A percentile compares a stretch with the other conserved stretches of the same genome.
phyloP scores from a whole-genome alignment of 2,329 filamentous ascomycete species.

The Lachnellula cervina region DNA sequence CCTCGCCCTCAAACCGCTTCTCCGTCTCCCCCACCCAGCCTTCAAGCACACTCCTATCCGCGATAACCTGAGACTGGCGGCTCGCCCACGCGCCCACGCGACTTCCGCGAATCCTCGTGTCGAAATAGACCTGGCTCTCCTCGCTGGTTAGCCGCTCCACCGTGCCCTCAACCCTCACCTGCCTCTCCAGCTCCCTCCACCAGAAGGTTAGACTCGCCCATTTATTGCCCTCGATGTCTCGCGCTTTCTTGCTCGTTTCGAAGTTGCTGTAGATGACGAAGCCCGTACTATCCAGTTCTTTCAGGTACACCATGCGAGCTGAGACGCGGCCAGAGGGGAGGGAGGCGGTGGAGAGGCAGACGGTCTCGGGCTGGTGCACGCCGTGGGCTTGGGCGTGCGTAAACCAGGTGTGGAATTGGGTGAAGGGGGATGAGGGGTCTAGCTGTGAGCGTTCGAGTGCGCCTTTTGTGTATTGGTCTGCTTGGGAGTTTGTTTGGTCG shows the following conservation, averaged over 20 bases:
- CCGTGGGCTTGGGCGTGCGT: constrained; percentile 54
- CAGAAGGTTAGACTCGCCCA: constrained; percentile 83
- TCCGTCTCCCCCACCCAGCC: constrained; percentile 72
- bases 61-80: constrained; percentile 74
- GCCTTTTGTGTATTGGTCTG: constrained; percentile 69
- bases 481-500: constrained; percentile 54
- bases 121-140: constrained; percentile 68
- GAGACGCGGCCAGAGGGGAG: constrained; percentile 81
- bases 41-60: constrained; percentile 69
- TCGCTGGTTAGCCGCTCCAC: constrained; percentile 61
- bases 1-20: constrained; percentile 65
- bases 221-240: constrained; percentile 67
- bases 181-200: constrained; percentile 82
- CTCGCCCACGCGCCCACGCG: constrained; percentile 92
- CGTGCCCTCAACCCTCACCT: constrained; percentile 82
- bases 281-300: constrained; percentile 77
- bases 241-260: constrained; percentile 66
- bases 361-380: constrained; percentile 79
- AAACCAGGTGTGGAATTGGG: constrained; percentile 92
- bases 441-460: constrained; percentile 59
- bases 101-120: constrained; percentile 69
- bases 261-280: constrained; percentile 96
- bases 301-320: constrained; percentile 86
- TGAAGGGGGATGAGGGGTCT: constrained; percentile 56
- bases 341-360: constrained; percentile 76